phyloP scores from a whole-genome alignment of 2,329 filamentous ascomycete genomes.

The Corynespora cassiicola region DNA sequence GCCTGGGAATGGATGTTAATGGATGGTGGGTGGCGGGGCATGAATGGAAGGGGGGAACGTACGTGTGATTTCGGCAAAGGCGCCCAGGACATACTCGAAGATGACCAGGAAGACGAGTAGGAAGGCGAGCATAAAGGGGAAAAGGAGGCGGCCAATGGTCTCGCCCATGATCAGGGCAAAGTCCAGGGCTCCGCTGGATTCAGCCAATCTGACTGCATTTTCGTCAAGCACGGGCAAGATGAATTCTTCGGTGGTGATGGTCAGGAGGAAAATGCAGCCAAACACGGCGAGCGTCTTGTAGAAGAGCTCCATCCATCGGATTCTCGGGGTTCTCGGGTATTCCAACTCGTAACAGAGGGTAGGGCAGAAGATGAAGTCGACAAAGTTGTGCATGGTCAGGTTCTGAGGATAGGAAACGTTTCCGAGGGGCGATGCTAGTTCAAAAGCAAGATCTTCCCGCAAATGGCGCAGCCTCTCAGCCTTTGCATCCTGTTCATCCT shows the following conservation, averaged over 20 bases:
- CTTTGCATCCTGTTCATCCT: constrained; percentile 50
- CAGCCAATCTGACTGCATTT: constrained; percentile 64
- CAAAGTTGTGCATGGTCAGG: constrained; percentile 80
- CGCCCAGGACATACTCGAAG: constrained; percentile 94
- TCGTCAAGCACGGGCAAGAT: constrained; percentile 88
- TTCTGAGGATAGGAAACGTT: constrained; percentile 90
- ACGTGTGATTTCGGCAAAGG: constrained; percentile 89
- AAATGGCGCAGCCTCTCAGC: constrained; percentile 64
- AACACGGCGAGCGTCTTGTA: constrained; percentile 90
- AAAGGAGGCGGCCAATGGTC: constrained; percentile 88
- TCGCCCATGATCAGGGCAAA: constrained; percentile 82
- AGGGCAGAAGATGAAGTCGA: constrained; percentile 88
- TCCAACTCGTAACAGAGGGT: constrained; percentile 98
- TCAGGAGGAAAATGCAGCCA: constrained; percentile 94
- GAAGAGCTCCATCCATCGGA: constrained; percentile 80
- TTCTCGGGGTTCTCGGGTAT: constrained; percentile 80
- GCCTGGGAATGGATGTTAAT: constrained; percentile 37
- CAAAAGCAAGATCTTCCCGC: constrained; percentile 85
- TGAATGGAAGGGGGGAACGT: constrained; percentile 20
- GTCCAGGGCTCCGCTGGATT: constrained; percentile 63
- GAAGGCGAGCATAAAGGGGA: constrained; percentile 97
- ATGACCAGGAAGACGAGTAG: constrained; percentile 96
- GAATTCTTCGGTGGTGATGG: constrained; percentile 90
- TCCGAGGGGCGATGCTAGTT: constrained; percentile 89
- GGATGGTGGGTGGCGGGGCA: constrained; percentile 1